Base-by-base conservation (phyloP, 768 basidiomycete species). In the Psilocybe sp. region DNA sequence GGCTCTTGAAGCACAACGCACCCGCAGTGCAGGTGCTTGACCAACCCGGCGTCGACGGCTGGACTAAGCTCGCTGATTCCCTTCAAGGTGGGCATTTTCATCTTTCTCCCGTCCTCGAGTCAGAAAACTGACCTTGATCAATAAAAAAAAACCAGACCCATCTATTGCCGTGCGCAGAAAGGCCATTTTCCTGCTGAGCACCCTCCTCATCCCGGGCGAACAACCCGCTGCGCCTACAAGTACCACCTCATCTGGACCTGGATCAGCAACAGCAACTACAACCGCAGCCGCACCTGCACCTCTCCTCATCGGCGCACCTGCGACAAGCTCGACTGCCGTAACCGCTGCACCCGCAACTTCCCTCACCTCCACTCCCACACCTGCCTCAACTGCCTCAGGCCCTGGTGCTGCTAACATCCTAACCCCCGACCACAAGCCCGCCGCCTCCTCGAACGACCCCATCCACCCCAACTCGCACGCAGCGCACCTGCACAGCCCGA, bases 101-200 rank as follows among this genome's bases (percentile, higher is more conserved):
- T 7, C n/a, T 14, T 23, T 39, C 15, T 18, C 33, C 15, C 4
- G 8, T 36, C n/a, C 23, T 18, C 4, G 13, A 20, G 8, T 14
- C 20, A 36, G 33, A 11, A 28, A 34, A 46, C 48, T 49, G 34
- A 50, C 5, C n/a, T 12, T n/a, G 41, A 1, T 2, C n/a, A n/a
- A n/a, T n/a, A n/a, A n/a, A n/a, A n/a, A 23, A 18, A 37, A 13
- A 37, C 4, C 48, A 90, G 93, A 96, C 66, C 84, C 91, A 5
- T 82, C 88, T 54, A 84, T 90, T 20, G 66, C 69, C 34, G 81
- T 94, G 46, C 85, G 92, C 15, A 78, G 91, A 47, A 95, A 95
- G 64, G 74, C 80, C 0, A 77, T 81, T 3, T 94, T 93, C 69
- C 78, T 95, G 14, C 73, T 95, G 34, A 83, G 81, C 61, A 69